Conservation (phyloP, 371 early-diverging fungal genomes). For the Parasitella parasitica region DNA sequence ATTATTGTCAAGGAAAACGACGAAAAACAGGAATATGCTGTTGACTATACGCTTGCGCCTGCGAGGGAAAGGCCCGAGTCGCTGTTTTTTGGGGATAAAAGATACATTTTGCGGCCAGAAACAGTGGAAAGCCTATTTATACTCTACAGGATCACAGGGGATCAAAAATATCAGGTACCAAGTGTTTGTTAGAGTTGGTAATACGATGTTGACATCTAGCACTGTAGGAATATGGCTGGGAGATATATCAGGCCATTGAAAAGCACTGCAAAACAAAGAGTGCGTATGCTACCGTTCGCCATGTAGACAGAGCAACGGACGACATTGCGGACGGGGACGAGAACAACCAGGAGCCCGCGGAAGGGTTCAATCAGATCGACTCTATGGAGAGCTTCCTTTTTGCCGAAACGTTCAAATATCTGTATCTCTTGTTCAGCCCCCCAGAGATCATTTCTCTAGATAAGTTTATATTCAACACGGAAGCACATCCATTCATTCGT, state of each 20-base stretch:
- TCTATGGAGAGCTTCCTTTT: constrained; percentile 73
- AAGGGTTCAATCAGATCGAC: constrained; percentile 37
- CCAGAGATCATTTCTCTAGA: constrained; percentile 61
- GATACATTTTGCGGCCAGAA: constrained; percentile 53
- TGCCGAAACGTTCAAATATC: constrained; percentile 88
- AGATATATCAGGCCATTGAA: constrained; percentile 70
- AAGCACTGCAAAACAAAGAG: constrained; percentile 57
- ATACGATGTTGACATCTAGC: too few species aligned
- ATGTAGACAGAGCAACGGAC: constrained; percentile 42
- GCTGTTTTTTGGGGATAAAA: constrained; percentile 12
- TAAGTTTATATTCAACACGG: constrained; percentile 72
- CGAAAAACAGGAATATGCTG: neutral
- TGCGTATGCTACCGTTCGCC: constrained; percentile 63
- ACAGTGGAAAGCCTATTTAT: constrained; percentile 78
- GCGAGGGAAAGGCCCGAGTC: constrained; percentile 11
- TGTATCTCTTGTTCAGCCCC: constrained; percentile 78
- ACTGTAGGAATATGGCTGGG: constrained; percentile 65
- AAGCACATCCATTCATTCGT: constrained; percentile 61
- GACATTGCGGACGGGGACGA: constrained; percentile 30
- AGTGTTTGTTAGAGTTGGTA: too few species aligned
- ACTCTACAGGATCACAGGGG: constrained; percentile 72
- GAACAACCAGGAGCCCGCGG: neutral
- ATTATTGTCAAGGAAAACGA: neutral
- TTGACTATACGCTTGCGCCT: constrained; percentile 12
- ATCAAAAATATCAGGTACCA: constrained; percentile 62